phyloP scores from a whole-genome alignment of 768 basidiomycete species.

The Lactifluus subvellereus region DNA sequence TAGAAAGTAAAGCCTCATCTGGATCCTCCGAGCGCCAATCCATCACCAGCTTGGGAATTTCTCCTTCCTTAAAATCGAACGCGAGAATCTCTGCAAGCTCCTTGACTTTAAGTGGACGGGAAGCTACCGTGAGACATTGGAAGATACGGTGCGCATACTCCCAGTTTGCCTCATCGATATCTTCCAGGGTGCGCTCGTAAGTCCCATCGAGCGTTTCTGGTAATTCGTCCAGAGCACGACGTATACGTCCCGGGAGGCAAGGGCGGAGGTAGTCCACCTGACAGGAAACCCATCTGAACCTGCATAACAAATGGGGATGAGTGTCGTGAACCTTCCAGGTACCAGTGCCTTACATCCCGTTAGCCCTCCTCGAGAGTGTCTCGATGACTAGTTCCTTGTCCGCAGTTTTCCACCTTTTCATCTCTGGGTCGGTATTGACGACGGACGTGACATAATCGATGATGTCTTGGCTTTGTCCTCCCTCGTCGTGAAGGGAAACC shows the following conservation, averaged over 20 bases:
- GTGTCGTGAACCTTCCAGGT: too few relatives aligned
- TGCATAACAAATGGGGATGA: not conserved
- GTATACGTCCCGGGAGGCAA: not conserved
- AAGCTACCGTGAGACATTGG: not conserved
- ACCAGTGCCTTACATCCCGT: conserved; percentile 8
- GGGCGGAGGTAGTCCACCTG: not conserved
- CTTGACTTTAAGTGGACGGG: too few relatives aligned
- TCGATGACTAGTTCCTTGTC: not conserved
- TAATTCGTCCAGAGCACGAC: not conserved
- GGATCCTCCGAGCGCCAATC: too few relatives aligned
- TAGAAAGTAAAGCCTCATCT: too few relatives aligned
- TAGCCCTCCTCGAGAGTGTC: not conserved
- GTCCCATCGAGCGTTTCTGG: not conserved
- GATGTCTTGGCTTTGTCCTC: not conserved
- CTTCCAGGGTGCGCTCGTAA: not conserved
- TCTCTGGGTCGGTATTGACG: not conserved
- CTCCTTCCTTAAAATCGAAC: too few relatives aligned
- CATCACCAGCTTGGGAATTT: too few relatives aligned
- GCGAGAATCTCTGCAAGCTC: too few relatives aligned
- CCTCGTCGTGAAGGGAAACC: not conserved
- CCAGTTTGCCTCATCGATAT: not conserved
- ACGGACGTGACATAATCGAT: not conserved
- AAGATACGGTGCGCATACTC: not conserved
- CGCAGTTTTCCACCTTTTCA: not conserved
- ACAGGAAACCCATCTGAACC: not conserved